phyloP scores from a whole-genome alignment of 2,329 filamentous ascomycete genomes.

The Apiospora saccharicola region DNA sequence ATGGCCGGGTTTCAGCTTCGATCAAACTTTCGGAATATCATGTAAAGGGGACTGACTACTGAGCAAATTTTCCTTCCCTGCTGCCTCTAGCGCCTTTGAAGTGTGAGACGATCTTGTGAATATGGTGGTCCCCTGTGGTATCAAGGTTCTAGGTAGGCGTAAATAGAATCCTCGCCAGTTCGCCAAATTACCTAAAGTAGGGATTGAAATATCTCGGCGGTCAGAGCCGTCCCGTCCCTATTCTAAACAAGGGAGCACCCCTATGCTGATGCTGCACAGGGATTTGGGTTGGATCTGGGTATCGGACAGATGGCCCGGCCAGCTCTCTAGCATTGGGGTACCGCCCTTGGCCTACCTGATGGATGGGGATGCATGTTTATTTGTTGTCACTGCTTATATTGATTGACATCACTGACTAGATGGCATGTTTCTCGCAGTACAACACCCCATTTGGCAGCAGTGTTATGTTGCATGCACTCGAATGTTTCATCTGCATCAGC shows the following conservation, averaged over 20 bases:
- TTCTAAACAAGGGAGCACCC: not conserved
- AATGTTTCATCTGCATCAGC: constrained; percentile 13
- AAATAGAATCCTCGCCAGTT: not conserved
- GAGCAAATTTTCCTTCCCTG: not conserved
- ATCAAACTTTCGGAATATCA: not conserved
- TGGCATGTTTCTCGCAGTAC: not conserved
- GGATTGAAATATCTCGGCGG: not conserved
- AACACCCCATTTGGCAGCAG: constrained; percentile 1
- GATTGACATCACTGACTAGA: not conserved
- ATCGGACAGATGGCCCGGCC: not conserved
- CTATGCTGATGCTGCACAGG: not conserved
- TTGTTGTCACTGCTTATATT: not conserved
- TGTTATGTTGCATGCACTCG: constrained; percentile 7
- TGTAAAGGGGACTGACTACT: not conserved
- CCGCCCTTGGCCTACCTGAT: not conserved
- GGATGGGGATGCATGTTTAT: not conserved
- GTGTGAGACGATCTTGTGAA: not conserved
- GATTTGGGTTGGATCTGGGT: not conserved
- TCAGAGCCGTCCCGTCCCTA: not conserved
- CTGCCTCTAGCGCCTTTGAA: not conserved
- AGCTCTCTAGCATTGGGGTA: not conserved
- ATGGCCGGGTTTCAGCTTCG: not conserved
- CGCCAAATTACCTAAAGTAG: not conserved
- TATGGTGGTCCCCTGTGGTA: not conserved
- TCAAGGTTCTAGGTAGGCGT: not conserved